Percentiles rank a stretch among this genome's conserved stretches.
Evolutionary conservation across 2,329 filamentous ascomycete genomes (phyloP).

Genomic region (Magnaporthales sp.): DNA sequence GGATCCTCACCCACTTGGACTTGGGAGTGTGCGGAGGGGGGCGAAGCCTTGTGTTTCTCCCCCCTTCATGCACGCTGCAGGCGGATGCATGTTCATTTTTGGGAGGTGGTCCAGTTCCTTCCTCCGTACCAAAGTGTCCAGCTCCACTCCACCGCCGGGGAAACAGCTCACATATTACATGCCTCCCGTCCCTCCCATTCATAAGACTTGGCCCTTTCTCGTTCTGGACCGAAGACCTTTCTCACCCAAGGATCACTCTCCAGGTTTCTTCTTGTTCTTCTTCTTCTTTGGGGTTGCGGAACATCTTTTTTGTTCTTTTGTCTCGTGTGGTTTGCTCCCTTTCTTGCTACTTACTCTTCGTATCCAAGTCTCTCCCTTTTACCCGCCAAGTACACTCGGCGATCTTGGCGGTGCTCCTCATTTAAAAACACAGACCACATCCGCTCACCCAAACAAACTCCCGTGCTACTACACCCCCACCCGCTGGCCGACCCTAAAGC

Average conservation of each 20-base stretch:
- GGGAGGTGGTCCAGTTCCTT: no score
- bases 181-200: neutral
- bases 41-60: neutral
- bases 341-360: neutral
- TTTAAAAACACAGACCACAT: neutral
- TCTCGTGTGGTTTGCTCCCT: neutral
- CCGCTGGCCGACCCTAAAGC: neutral
- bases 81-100: neutral
- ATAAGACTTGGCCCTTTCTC: neutral
- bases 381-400: neutral
- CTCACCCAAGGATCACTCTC: neutral
- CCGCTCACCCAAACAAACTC: neutral
- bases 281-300: neutral
- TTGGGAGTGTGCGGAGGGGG: neutral
- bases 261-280: neutral
- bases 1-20: neutral
- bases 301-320: neutral
- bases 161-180: neutral
- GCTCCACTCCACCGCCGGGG: neutral
- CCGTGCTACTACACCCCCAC: neutral
- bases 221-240: neutral
- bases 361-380: neutral
- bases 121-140: neutral
- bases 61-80: neutral
- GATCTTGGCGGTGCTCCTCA: neutral